Evolutionary conservation across 2,329 filamentous ascomycete species (phyloP), one percentile per base, ranked within the genome.

Genomic region (Colletotrichum brevisporum): DNA sequence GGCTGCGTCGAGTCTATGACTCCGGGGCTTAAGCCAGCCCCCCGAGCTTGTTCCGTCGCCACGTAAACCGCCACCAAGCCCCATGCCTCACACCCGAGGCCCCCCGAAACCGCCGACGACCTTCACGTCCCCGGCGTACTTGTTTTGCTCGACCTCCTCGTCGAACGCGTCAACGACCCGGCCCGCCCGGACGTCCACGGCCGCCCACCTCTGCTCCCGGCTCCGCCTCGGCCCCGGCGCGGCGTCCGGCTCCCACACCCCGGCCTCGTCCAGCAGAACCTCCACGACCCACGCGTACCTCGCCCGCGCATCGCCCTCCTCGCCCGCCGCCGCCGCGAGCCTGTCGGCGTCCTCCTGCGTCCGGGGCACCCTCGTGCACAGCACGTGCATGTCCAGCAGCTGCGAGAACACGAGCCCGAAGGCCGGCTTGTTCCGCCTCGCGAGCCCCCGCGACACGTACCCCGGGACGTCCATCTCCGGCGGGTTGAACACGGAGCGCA

Each of bases 401-500:
- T 88, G 84, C 6, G 83, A 73, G 70, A 90, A 90, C 5, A 86
- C 82, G 15, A 83, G 78, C 5, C 88, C 88, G 63, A 88, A 89
- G 16, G 81, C 81, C 6, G 86, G 86, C 68, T 84, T 88, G 69
- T 79, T 83, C 60, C 77, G 75, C 9, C 77, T 74, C 24, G 73
- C 52, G 27, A 71, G 68, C 41, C 54, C 73, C 47, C 72, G 63
- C 48, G 67, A 68, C n/a, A 70, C 69, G 69, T 74, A 73, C 10
- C 67, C 71, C 15, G 72, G 54, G 52, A 71, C 55, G 47, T 71
- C 31, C 21, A 73, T 64, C 15, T 74, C 75, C 1, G 77, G 76
- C 0, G 81, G 78, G 70, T 79, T 80, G 77, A 87, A 87, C 56
- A 87, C 81, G 9, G 85, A 87, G n/a, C 83, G 79, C 3, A 88